These are phyloP conservation scores for Oidiodendron maius DNA, from an alignment of 495 filamentous ascomycete species.

Conservation along the genomic window DNA sequence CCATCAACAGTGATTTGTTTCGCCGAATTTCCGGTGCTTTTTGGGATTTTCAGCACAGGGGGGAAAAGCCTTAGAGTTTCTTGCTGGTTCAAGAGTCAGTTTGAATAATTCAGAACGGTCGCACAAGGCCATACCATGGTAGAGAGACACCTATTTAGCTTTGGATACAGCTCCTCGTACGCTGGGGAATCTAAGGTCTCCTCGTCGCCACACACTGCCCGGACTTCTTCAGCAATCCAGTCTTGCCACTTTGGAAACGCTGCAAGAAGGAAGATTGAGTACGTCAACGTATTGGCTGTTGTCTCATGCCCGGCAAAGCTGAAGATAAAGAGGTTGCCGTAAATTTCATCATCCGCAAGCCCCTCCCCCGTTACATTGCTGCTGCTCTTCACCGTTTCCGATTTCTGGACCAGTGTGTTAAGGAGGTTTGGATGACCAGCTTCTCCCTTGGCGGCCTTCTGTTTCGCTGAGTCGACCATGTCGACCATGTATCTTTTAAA, in stretches of 20 bases:
- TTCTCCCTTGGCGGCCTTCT: not conserved
- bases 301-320: constrained; percentile 52
- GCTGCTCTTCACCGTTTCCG: constrained; percentile 26
- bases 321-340: constrained; percentile 49
- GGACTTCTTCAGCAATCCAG: constrained; percentile 41
- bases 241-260: constrained; percentile 40
- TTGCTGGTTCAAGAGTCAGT: constrained; percentile 21
- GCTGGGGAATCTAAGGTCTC: constrained; percentile 8
- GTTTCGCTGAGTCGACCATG: constrained; percentile 6
- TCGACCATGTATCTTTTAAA: constrained; percentile 25
- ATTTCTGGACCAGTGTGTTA: constrained; percentile 20
- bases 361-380: constrained; percentile 2
- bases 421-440: not conserved
- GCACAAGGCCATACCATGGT: constrained; percentile 31
- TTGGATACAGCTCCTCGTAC: constrained; percentile 35
- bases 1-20: constrained; percentile 20
- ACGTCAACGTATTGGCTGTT: constrained; percentile 44
- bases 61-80: constrained; percentile 48
- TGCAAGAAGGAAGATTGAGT: constrained; percentile 41
- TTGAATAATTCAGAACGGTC: not conserved
- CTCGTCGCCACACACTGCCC: constrained; percentile 11
- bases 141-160: constrained; percentile 36
- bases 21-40: constrained; percentile 25
- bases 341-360: constrained; percentile 40
- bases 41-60: constrained; percentile 35